These are phyloP conservation scores for Theobroma cacao DNA, from an alignment of 345 rosid species.

Conservation along the genomic window DNA sequence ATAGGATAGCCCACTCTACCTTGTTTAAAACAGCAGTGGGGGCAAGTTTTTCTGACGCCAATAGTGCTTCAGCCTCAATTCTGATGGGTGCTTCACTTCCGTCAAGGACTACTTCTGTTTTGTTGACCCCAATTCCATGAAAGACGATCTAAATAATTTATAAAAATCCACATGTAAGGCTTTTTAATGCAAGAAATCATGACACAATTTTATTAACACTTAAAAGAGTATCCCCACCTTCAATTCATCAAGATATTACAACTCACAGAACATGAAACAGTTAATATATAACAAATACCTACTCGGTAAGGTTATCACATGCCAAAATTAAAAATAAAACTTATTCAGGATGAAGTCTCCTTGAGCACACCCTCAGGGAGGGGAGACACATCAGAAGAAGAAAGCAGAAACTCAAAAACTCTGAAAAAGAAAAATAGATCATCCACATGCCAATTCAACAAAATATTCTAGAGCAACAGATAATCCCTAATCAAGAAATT, in stretches of 20 bases:
- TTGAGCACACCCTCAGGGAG: neutral
- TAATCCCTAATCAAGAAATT: neutral
- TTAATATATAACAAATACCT: neutral
- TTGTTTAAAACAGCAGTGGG: slow-evolving; percentile 79
- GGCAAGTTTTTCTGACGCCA: slow-evolving; percentile 71
- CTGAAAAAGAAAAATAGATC: neutral
- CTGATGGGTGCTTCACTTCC: slow-evolving; percentile 96
- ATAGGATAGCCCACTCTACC: slow-evolving; percentile 38
- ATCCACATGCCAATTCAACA: neutral
- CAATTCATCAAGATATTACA: neutral
- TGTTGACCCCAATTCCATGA: slow-evolving; percentile 78
- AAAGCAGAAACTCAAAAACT: neutral
- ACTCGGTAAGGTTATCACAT: neutral
- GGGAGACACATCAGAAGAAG: neutral
- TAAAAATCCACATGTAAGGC: neutral
- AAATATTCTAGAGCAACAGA: neutral
- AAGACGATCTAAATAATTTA: slow-evolving; percentile 53
- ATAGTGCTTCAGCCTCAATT: slow-evolving; percentile 72
- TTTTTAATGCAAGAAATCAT: slow-evolving; percentile 2
- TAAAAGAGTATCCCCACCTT: neutral
- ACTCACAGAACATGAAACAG: neutral
- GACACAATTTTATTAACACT: neutral
- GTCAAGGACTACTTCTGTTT: slow-evolving; percentile 81
- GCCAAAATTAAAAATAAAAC: neutral
- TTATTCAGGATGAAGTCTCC: neutral